Base-by-base conservation (phyloP, 2,329 filamentous ascomycete species). In the Penicillium palitans region DNA sequence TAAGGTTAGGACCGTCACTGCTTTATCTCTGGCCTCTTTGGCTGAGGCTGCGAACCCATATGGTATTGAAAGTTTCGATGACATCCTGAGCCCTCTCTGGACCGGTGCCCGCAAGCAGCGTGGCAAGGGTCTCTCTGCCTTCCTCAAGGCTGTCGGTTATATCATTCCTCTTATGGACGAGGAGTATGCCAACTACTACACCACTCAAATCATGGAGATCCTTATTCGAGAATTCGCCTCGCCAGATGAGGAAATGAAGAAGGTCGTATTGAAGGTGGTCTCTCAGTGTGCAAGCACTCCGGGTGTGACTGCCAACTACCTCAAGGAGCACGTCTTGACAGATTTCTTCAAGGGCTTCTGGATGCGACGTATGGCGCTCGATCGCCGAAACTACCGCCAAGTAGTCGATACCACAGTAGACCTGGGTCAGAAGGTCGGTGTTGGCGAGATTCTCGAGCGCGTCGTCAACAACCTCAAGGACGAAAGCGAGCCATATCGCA, bases 271-370 rank as follows among this genome's bases (percentile, higher is more conserved):
- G 58, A 98, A 98, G 78, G 95, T 99, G 29, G 87, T 99, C 17
- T 97, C 93, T 19, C 95, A 99, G 72, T 98, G 95, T 72, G 91
- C 95, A 8, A 89, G 89, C 66, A 98, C 93, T 2, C 90, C 96
- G 71, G 95, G 95, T 78, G 95, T 99, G 29, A 98, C 95, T 35
- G 90, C 93, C 37, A 90, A 88, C 40, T 99, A 98, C 71, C 83
- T 99, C 41, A 98, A 97, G 76, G 93, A 98, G 71, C 90, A 96
- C 62, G 93, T 99, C 8, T 82, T 99, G 40, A 88, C 91, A 65
- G 95, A 98, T 61, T 99, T 99, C 73, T 99, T 99, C 82, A 97
- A 97, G 80, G 93, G 90, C 72, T 99, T 99, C 79, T 99, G 95
- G 95, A 93, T 98, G 41, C 84, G 95, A 62, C 85, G 95, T 57